A percentile compares a stretch with the other conserved stretches of the same genome.
These are phyloP conservation scores for Lunularia cruciata DNA, from an alignment of 225 moss, liverwort and hornwort genomes.

Conservation along the genomic window DNA sequence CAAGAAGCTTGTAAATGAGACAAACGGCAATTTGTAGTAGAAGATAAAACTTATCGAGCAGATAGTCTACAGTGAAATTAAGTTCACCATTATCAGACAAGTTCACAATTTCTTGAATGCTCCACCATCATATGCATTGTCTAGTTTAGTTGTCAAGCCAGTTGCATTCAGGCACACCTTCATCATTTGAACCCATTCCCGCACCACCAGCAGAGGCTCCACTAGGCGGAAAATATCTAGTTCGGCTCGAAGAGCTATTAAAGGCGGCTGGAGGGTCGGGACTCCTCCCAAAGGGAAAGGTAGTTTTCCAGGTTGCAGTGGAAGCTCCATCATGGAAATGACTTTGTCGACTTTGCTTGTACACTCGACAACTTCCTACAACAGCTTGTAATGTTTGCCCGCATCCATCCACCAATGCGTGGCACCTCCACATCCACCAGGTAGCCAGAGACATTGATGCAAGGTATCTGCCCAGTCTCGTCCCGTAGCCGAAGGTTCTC, in stretches of 20 bases:
- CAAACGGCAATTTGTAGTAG: not conserved
- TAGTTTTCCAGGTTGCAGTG: not conserved
- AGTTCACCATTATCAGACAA: too few species aligned
- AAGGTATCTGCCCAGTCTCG: not conserved
- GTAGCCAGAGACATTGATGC: conserved; percentile 15
- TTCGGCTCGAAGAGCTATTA: not conserved
- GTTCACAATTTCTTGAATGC: not conserved
- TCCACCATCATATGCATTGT: too few species aligned
- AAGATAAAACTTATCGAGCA: too few species aligned
- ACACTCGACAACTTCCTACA: conserved; percentile 11
- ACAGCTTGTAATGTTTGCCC: not conserved
- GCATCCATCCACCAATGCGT: not conserved
- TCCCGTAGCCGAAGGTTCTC: not conserved
- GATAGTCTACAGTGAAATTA: too few species aligned
- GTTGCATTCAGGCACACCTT: conserved; percentile 13
- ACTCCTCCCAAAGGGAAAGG: not conserved
- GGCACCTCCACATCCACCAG: conserved; percentile 17
- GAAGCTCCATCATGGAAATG: not conserved
- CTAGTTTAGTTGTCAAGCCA: not conserved
- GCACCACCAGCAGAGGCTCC: conserved; percentile 18
- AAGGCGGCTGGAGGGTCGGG: not conserved
- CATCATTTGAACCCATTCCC: conserved; percentile 13
- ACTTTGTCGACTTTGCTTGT: not conserved
- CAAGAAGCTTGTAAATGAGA: not conserved
- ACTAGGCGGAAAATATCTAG: not conserved